Evolutionary conservation across 345 rosid species (phyloP).

Genomic region (Eucalyptus pauciflora): DNA sequence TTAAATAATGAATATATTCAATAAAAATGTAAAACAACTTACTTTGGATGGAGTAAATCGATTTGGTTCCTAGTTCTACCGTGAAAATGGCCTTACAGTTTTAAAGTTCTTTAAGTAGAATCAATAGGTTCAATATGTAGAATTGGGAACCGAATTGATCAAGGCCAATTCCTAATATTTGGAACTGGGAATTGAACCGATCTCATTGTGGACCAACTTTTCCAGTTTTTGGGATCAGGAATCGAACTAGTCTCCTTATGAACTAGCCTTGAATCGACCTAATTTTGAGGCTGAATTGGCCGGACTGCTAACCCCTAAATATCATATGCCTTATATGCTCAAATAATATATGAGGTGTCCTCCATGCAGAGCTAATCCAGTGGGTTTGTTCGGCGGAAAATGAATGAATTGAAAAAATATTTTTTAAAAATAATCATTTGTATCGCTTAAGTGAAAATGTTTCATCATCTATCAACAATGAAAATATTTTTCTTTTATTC

Average conservation of each 20-base stretch:
- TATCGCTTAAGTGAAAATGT: too few relatives aligned
- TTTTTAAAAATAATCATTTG: background rate
- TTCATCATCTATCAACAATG: background rate
- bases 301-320: rapidly evolving
- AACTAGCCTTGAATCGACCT: background rate
- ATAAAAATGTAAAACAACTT: background rate
- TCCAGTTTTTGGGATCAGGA: rapidly evolving
- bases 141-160: background rate
- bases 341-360: background rate
- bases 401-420: background rate
- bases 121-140: background rate
- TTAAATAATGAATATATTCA: background rate
- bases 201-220: background rate
- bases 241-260: background rate
- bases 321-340: background rate
- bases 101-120: background rate
- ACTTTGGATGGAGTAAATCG: background rate
- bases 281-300: rapidly evolving
- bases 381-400: background rate
- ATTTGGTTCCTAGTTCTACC: background rate
- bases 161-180: background rate
- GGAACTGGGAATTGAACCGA: rapidly evolving
- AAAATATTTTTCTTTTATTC: background rate
- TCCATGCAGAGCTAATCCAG: background rate
- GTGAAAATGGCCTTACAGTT: background rate